A percentile compares a stretch with the other conserved stretches of the same genome.
phyloP scores from a whole-genome alignment of 2,329 filamentous ascomycete genomes.

The Corynespora cassiicola region DNA sequence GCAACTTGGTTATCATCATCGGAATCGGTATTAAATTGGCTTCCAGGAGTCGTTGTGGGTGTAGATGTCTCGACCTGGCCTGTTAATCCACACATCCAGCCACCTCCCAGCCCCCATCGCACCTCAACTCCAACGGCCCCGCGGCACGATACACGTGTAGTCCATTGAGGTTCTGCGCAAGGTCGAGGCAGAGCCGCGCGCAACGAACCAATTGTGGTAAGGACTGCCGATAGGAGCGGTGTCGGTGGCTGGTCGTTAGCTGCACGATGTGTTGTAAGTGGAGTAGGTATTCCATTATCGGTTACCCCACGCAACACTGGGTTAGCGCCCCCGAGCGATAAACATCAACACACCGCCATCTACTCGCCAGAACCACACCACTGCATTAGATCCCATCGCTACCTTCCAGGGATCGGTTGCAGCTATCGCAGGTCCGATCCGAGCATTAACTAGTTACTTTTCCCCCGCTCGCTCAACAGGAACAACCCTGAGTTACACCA shows the following conservation, averaged over 20 bases:
- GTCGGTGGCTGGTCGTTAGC: not conserved
- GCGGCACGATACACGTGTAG: too few relatives aligned
- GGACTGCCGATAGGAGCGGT: slow-evolving; percentile 1
- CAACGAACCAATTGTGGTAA: not conserved
- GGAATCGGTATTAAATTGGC: too few relatives aligned
- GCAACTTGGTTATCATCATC: too few relatives aligned
- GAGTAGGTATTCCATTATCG: slow-evolving; percentile 2
- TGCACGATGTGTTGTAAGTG: slow-evolving; percentile 1
- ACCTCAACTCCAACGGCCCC: too few relatives aligned
- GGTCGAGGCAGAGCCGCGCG: slow-evolving; percentile 7
- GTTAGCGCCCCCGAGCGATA: slow-evolving; percentile 2
- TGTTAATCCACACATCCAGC: too few relatives aligned
- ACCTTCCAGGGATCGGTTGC: not conserved
- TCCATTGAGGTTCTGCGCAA: too few relatives aligned
- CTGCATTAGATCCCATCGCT: not conserved
- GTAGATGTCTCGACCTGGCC: too few relatives aligned
- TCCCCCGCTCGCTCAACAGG: not conserved
- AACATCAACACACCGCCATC: slow-evolving; percentile 27
- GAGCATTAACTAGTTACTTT: not conserved
- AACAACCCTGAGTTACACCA: slow-evolving; percentile 1
- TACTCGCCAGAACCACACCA: slow-evolving; percentile 2
- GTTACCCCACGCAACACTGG: slow-evolving; percentile 21
- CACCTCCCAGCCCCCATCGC: too few relatives aligned
- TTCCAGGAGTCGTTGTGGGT: too few relatives aligned
- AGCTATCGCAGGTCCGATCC: not conserved